Percentiles rank a stretch among this genome's conserved stretches.
These are phyloP conservation scores for Fragaria vesca DNA, from an alignment of 306 rosid genomes.

Conservation along the genomic window DNA sequence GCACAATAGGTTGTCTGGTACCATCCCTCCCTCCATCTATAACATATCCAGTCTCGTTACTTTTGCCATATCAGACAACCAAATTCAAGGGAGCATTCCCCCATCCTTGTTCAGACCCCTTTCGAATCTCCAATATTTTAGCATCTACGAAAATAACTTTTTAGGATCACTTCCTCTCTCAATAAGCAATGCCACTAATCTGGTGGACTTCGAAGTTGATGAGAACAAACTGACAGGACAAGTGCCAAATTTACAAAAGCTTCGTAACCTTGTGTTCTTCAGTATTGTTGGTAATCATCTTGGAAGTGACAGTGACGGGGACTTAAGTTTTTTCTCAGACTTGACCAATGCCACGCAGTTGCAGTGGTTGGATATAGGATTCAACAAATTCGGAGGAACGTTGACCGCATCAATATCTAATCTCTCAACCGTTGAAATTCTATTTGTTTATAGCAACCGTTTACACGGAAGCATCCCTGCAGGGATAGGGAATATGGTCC, in stretches of 20 bases:
- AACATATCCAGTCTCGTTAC: not conserved
- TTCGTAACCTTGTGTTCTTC: no score
- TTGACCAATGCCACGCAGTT: not conserved
- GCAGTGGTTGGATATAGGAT: fast-evolving
- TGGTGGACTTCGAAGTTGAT: fast-evolving
- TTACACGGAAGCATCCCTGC: not conserved
- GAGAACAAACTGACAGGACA: not conserved
- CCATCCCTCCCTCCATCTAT: not conserved
- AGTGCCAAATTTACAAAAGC: not conserved
- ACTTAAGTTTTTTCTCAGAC: no score
- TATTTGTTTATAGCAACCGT: fast-evolving
- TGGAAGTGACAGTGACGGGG: not conserved
- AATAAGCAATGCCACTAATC: not conserved
- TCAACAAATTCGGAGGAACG: not conserved
- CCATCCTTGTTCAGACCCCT: not conserved
- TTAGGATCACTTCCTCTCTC: not conserved
- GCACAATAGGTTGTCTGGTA: not conserved
- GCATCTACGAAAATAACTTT: no score
- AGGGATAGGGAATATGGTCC: not conserved
- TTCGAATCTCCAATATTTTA: not conserved
- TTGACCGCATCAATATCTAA: not conserved
- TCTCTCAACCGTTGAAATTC: not conserved
- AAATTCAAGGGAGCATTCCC: not conserved
- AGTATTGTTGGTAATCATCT: fast-evolving
- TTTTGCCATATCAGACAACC: not conserved